Conservation (phyloP, 176 grass and related monocot genomes). For the Aegilops longissima region DNA sequence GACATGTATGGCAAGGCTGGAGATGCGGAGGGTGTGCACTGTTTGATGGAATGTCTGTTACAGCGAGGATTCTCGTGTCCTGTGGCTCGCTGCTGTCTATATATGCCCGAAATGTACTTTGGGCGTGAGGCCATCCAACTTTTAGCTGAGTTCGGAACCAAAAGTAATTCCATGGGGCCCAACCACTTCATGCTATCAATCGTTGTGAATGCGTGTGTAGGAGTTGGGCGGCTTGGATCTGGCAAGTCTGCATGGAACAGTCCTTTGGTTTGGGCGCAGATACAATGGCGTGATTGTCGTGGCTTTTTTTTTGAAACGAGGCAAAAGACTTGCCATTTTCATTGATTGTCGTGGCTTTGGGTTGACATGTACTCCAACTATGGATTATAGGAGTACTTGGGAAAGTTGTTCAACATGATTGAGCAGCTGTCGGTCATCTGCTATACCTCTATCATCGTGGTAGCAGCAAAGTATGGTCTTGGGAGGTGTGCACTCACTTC, state of each 20-base stretch:
- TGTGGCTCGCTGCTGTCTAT: conserved; percentile 66
- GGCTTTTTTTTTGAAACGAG: no score
- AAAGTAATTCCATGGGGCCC: conserved; percentile 18
- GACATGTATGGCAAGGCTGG: conserved; percentile 74
- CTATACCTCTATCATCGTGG: conserved; percentile 60
- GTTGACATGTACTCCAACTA: conserved; percentile 75
- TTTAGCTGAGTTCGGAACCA: conserved; percentile 31
- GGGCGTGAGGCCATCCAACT: conserved; percentile 51
- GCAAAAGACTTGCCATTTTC: no score
- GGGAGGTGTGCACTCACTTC: conserved; percentile 25
- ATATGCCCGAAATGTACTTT: conserved; percentile 9
- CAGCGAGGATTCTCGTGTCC: conserved; percentile 42
- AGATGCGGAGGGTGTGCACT: conserved; percentile 24
- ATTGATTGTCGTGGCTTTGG: background rate
- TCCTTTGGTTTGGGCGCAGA: conserved; percentile 36
- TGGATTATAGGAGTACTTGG: conserved; percentile 43
- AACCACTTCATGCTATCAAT: conserved; percentile 79
- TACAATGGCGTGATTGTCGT: conserved; percentile 40
- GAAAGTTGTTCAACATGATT: conserved; percentile 56
- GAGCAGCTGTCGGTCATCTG: conserved; percentile 27
- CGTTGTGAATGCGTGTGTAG: conserved; percentile 51
- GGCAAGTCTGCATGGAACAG: conserved; percentile 52
- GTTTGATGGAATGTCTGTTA: conserved; percentile 53
- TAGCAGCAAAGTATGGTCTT: conserved; percentile 41
- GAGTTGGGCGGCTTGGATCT: conserved; percentile 36